Evolutionary conservation across 108 stramenopile genomes (phyloP).

Genomic region (Cyclotella baltica): DNA sequence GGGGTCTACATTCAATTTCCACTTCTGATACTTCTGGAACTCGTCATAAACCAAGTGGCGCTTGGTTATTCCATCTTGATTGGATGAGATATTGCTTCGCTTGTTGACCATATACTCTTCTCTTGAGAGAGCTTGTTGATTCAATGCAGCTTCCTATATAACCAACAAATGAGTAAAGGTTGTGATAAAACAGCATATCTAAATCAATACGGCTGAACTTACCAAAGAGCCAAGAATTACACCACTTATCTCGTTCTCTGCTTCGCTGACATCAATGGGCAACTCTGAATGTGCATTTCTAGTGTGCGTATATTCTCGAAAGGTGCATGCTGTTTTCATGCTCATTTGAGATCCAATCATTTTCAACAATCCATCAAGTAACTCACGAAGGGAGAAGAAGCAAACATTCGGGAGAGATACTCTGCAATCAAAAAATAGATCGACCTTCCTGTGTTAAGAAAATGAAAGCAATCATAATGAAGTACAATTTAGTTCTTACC

Average conservation of each 20-base stretch:
- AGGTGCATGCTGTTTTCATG: conserved; percentile 18
- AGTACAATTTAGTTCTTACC: conserved; percentile 3
- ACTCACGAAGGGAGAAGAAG: conserved; percentile 36
- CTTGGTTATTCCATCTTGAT: conserved; percentile 1
- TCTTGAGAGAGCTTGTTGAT: background rate
- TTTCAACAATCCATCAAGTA: conserved; percentile 17
- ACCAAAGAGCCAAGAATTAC: conserved; percentile 34
- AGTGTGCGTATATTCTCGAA: conserved; percentile 6
- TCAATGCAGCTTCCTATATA: conserved; percentile 19
- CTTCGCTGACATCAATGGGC: conserved; percentile 1
- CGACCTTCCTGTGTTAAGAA: no score
- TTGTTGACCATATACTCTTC: conserved; percentile 27
- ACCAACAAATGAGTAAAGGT: no score
- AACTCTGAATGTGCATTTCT: background rate
- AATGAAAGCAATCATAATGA: no score
- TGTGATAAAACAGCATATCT: background rate
- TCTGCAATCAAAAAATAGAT: background rate
- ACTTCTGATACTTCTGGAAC: conserved; percentile 24
- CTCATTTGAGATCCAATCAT: conserved; percentile 7
- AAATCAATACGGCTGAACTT: conserved; percentile 7
- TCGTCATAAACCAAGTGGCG: conserved; percentile 26
- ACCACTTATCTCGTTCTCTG: conserved; percentile 38
- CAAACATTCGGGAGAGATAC: conserved; percentile 18
- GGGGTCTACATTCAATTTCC: conserved; percentile 14
- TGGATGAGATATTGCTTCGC: conserved; percentile 21